Evolutionary conservation across 148 eudicot genomes (phyloP).

Genomic region (Camellia lanceoleosa): DNA sequence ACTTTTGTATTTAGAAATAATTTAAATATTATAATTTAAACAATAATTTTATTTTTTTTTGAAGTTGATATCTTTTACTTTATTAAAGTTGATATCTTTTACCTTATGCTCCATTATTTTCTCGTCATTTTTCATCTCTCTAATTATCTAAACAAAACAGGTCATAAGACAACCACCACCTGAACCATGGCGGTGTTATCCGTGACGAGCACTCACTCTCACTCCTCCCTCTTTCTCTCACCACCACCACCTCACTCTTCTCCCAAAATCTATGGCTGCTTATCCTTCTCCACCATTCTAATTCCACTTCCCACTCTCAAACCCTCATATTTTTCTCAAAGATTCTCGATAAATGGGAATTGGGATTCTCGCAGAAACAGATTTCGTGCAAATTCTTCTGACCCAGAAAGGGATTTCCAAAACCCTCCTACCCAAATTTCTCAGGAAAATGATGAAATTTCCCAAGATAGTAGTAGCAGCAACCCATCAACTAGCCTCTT

Average conservation of each 20-base stretch:
- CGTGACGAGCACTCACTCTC: not conserved
- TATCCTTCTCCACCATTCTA: not conserved
- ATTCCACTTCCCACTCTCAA: not conserved
- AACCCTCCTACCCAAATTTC: not conserved
- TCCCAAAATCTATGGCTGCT: not conserved
- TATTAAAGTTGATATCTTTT: too few species aligned
- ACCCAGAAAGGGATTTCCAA: constrained; percentile 6
- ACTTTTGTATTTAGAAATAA: too few species aligned
- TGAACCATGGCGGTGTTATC: constrained; percentile 3
- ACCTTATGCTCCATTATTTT: too few species aligned
- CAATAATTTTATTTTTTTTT: too few species aligned
- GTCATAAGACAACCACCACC: not conserved
- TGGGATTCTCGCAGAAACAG: not conserved
- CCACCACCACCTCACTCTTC: not conserved
- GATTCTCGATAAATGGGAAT: not conserved
- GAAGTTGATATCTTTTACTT: too few species aligned
- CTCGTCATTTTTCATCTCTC: too few species aligned
- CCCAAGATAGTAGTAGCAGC: constrained; percentile 6
- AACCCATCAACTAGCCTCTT: constrained; percentile 21
- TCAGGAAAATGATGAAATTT: not conserved
- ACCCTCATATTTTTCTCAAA: not conserved
- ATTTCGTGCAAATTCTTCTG: constrained; percentile 2
- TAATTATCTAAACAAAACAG: too few species aligned
- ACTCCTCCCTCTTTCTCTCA: not conserved
- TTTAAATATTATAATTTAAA: too few species aligned